Conservation (phyloP, 73 alveolate species). For the Uronychia setigera region DNA sequence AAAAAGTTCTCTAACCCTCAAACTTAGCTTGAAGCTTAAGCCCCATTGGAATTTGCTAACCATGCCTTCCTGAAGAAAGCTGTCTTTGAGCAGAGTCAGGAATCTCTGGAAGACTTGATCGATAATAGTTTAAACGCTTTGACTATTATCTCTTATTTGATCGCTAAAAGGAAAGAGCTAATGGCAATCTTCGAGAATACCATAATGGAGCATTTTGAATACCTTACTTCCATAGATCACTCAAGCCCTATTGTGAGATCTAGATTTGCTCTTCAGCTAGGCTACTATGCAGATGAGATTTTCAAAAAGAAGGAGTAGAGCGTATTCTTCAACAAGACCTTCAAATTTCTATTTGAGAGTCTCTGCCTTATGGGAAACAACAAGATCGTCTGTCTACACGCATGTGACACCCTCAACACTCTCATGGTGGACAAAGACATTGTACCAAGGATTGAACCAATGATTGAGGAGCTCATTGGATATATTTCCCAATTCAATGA, state of each 20-base stretch:
- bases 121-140: slow-evolving; percentile 30
- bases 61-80: background rate
- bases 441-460: slow-evolving; percentile 37
- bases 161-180: slow-evolving; percentile 37
- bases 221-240: background rate
- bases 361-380: slow-evolving; percentile 21
- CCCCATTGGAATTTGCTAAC: slow-evolving; percentile 9
- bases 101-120: slow-evolving; percentile 11
- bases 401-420: slow-evolving; percentile 60
- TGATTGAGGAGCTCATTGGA: background rate
- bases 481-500: slow-evolving; percentile 2
- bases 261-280: slow-evolving; percentile 50
- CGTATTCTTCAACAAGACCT: slow-evolving; percentile 18
- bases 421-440: slow-evolving; percentile 42
- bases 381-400: slow-evolving; percentile 47
- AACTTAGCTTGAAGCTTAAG: slow-evolving; percentile 10
- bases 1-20: background rate
- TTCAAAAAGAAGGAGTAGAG: slow-evolving; percentile 11
- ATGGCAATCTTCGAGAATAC: slow-evolving; percentile 37
- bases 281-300: slow-evolving; percentile 61
- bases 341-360: slow-evolving; percentile 39
- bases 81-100: background rate
- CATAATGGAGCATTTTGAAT: slow-evolving; percentile 20
- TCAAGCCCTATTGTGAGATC: slow-evolving; percentile 25
- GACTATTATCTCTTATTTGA: slow-evolving; percentile 38